Base-by-base conservation (phyloP, 768 basidiomycete genomes). In the Exidia glandulosa region DNA sequence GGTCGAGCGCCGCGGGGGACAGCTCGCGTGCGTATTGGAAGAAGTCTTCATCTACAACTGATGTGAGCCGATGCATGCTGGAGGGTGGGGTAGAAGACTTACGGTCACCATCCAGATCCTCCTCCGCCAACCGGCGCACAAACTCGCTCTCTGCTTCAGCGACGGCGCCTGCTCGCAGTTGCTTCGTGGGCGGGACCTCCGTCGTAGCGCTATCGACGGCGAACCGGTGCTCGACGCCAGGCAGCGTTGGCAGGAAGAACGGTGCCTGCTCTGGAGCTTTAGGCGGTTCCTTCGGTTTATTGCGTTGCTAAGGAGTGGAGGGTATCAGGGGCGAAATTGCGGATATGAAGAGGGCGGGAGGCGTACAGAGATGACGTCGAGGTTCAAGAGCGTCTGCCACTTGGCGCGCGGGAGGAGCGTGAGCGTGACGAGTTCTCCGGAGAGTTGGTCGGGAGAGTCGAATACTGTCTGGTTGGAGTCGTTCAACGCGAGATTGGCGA, bases 321-420 rank as follows among this genome's bases (percentile, higher is more conserved):
- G 31, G 14, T 19, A 30, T n/a, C 7, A 25, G 19, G 10, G 12
- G 19, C 6, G 34, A 45, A 19, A 45, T 36, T 7, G 31, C 13
- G 13, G 10, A 19, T n/a, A 12, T 19, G 16, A 27, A 31, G 23
- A 57, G 32, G 30, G 36, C 6, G 41, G 41, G n/a, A 19, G 23
- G 72, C 80, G 37, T 64, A 89, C 91, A 71, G 90, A 86, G 62
- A 98, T 98, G 32, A 92, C 86, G 65, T 98, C 96, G 19, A 99
- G 78, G 68, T 96, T 96, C 60, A 99, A 78, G n/a, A 99, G 74
- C 0, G 96, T 94, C 72, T 96, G 93, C 96, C 96, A 99, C 66
- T 89, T 80, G 14, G 92, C 85, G 37, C 94, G 85, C 16, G 96
- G 96, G 41, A 98, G 78, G 27, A 94, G 77, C 5, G 95, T 94